These are phyloP conservation scores for Nannochloropsis granulata DNA, from an alignment of 108 stramenopile genomes.

Conservation along the genomic window DNA sequence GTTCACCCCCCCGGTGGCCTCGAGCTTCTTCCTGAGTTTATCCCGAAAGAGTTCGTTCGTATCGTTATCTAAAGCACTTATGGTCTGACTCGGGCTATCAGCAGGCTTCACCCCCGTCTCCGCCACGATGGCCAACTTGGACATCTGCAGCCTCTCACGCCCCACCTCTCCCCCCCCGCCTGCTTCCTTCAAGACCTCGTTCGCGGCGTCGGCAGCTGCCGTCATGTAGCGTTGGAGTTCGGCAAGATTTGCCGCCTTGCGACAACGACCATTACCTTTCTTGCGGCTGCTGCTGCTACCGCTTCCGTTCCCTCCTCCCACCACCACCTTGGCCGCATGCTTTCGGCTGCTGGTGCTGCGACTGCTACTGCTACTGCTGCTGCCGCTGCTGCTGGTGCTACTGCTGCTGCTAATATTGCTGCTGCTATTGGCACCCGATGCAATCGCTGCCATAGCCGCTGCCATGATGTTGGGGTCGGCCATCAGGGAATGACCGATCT, in stretches of 20 bases:
- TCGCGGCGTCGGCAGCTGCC: constrained; percentile 37
- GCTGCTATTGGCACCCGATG: not conserved
- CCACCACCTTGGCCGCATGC: not conserved
- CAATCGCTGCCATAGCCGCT: not conserved
- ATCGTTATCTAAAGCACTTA: not conserved
- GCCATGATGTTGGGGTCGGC: not conserved
- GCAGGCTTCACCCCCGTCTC: not conserved
- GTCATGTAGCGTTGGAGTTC: constrained; percentile 39
- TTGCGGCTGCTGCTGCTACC: not conserved
- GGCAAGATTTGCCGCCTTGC: constrained; percentile 37
- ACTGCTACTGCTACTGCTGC: too few relatives aligned
- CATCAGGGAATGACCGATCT: not conserved
- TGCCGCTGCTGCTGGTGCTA: too few relatives aligned
- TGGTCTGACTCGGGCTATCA: not conserved
- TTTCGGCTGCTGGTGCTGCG: not conserved
- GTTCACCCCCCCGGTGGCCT: constrained; percentile 29
- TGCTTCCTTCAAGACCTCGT: constrained; percentile 17
- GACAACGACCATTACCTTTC: not conserved
- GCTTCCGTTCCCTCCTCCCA: not conserved
- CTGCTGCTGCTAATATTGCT: too few relatives aligned
- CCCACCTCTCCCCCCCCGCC: not conserved
- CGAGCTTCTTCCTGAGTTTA: constrained; percentile 31
- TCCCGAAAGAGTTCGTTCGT: constrained; percentile 22
- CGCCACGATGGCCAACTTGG: not conserved
- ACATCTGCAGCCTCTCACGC: not conserved